These are phyloP conservation scores for Globisporangium radiosum DNA, from an alignment of 352 stramenopile species.

Conservation along the genomic window DNA sequence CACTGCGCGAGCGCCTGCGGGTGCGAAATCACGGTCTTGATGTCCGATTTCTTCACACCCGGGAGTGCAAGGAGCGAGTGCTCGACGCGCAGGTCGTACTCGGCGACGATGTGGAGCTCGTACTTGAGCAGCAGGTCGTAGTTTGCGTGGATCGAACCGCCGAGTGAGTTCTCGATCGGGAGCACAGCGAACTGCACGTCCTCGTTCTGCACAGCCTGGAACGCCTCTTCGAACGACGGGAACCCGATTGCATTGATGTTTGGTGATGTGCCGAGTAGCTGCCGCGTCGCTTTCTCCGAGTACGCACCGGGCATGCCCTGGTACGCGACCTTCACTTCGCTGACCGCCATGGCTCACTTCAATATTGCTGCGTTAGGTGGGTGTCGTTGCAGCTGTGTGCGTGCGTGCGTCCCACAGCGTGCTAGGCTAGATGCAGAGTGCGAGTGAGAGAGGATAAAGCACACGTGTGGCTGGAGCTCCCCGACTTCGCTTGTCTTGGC, in stretches of 20 bases:
- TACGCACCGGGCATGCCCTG: slow-evolving; percentile 96
- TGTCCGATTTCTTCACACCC: slow-evolving; percentile 79
- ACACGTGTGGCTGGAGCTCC: too few relatives aligned
- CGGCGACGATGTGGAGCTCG: slow-evolving; percentile 56
- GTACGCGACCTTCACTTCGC: slow-evolving; percentile 89
- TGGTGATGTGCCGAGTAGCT: slow-evolving; percentile 75
- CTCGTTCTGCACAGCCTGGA: slow-evolving; percentile 51
- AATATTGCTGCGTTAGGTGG: background rate
- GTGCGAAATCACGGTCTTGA: slow-evolving; percentile 96
- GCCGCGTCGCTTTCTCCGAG: slow-evolving; percentile 94
- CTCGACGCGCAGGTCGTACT: slow-evolving; percentile 75
- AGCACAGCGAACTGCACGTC: slow-evolving; percentile 92
- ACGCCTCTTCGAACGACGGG: slow-evolving; percentile 47
- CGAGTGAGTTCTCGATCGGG: slow-evolving; percentile 93
- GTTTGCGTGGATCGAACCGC: slow-evolving; percentile 94
- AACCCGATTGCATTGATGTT: slow-evolving; percentile 62
- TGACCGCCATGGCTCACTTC: slow-evolving; percentile 13
- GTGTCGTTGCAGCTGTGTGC: background rate
- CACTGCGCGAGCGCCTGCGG: slow-evolving; percentile 96
- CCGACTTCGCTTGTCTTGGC: too few relatives aligned
- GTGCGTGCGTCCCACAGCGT: background rate
- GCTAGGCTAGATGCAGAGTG: too few relatives aligned
- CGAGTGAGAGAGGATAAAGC: too few relatives aligned
- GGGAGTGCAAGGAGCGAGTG: slow-evolving; percentile 91
- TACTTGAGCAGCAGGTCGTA: slow-evolving; percentile 86